Base-by-base conservation (phyloP, 805 yeast species). In the Cyberlindnera nakhonratchasimensis region DNA sequence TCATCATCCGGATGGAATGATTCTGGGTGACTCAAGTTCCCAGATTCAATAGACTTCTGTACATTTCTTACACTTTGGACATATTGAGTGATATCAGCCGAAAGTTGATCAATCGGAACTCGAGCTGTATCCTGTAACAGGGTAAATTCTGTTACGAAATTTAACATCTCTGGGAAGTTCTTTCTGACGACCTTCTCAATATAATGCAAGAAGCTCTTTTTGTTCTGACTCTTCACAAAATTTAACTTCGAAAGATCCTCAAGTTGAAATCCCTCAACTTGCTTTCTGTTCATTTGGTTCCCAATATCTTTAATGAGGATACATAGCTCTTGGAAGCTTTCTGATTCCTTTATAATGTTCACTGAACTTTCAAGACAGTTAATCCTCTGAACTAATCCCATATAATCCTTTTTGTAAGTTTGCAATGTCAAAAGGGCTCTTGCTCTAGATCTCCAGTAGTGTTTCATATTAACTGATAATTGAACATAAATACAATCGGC, bases 251-350 rank as follows among this genome's bases (percentile, higher is more conserved):
- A 96, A 40, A 93, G 71, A n/a, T 96, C 86, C 34, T 86, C 82
- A 46, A 93, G 69, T 55, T 85, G 84, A 72, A 95, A 95, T 3
- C 99, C 99, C 51, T 77, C 75, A 1, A 97, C 98, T 61, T 89
- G 96, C 54, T 89, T 90, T 2, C 89, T 96, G 61, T 95, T 93
- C 99, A 93, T 93, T 61, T 82, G 91, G 62, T 93, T 93, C 45
- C 99, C 99, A 38, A 93, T 93, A 4, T 90, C 82, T 49, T 90
- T 69, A 47, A 93, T 91, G 35, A 93, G 79, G 43, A 86, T 89
- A 56, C 95, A 75, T 13, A 93, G 80, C 42, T 78, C 75, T 47
- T 80, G 76, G 57, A 95, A 71, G 39, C 79, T 77, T 14, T 74
- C 75, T 1, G 96, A 86, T 20, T 73, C 69, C 47, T 76, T 75